Conservation (phyloP, 768 basidiomycete species). For the Russula vinacea region DNA sequence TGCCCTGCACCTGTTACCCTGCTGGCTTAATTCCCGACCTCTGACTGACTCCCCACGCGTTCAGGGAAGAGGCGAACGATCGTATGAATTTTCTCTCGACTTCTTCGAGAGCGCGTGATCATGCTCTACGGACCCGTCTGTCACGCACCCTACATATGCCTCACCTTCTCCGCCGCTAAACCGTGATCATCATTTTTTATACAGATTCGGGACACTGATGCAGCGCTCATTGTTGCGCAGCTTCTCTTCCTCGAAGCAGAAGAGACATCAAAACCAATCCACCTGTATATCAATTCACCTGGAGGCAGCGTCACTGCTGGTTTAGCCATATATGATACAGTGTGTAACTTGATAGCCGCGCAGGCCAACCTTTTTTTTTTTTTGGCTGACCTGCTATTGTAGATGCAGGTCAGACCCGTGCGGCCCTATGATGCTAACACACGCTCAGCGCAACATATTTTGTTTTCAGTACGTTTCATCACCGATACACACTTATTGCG, state of each 20-base stretch:
- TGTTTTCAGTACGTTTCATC: conserved; percentile 71
- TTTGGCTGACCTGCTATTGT: not conserved
- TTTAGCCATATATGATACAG: conserved; percentile 96
- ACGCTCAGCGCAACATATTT: not conserved
- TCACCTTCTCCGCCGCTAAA: not conserved
- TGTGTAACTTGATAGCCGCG: conserved; percentile 39
- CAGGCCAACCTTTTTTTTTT: not conserved
- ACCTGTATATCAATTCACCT: conserved; percentile 95
- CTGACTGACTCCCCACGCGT: conserved; percentile 15
- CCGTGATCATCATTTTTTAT: not conserved
- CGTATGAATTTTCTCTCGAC: conserved; percentile 96
- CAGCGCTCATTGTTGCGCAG: conserved; percentile 86
- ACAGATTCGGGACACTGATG: conserved; percentile 92
- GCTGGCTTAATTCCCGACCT: conserved; percentile 8
- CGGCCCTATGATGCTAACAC: not conserved
- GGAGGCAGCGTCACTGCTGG: conserved; percentile 96
- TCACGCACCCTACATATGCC: conserved; percentile 20
- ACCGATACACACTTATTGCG: conserved; percentile 94
- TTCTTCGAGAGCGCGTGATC: conserved; percentile 90
- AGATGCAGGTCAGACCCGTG: conserved; percentile 57
- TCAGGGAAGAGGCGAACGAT: conserved; percentile 81
- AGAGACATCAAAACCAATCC: conserved; percentile 90
- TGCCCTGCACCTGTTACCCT: not conserved
- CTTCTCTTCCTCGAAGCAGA: conserved; percentile 95
- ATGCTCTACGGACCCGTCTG: conserved; percentile 91